phyloP scores from a whole-genome alignment of 768 basidiomycete genomes.

The Piloderma croceum region DNA sequence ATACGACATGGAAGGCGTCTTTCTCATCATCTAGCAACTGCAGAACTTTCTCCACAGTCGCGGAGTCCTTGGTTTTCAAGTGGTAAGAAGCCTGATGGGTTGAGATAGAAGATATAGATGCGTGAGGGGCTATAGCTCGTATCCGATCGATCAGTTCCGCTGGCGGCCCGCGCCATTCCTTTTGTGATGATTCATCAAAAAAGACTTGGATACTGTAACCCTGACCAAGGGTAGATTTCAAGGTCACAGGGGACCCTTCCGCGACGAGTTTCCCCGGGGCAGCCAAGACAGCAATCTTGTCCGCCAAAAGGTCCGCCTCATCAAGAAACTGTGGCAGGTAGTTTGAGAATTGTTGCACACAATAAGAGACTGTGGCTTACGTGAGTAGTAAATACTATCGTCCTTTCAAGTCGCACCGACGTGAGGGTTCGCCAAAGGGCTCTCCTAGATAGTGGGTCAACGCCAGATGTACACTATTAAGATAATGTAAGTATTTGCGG shows the following conservation, averaged over 20 bases:
- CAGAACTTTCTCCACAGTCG: slow-evolving; percentile 50
- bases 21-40: slow-evolving; percentile 45
- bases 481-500: background rate
- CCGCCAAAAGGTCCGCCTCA: slow-evolving; percentile 73
- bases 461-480: slow-evolving; percentile 61
- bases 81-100: slow-evolving; percentile 46
- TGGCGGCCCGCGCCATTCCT: slow-evolving; percentile 15
- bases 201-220: slow-evolving; percentile 63
- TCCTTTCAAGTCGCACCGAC: slow-evolving; percentile 57
- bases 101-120: slow-evolving; percentile 38
- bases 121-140: slow-evolving; percentile 38
- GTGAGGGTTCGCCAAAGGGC: slow-evolving; percentile 74
- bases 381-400: slow-evolving; percentile 76
- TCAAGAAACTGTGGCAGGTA: slow-evolving; percentile 53
- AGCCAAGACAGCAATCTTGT: slow-evolving; percentile 69
- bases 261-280: slow-evolving; percentile 74
- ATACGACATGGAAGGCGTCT: slow-evolving; percentile 32
- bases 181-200: slow-evolving; percentile 30
- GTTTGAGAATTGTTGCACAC: slow-evolving; percentile 2
- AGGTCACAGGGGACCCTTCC: slow-evolving; percentile 64
- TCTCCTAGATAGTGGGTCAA: slow-evolving; percentile 74
- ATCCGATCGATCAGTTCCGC: slow-evolving; percentile 37
- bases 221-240: slow-evolving; percentile 66
- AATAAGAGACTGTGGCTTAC: slow-evolving; percentile 30
- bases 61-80: slow-evolving; percentile 55